These are phyloP conservation scores for Lumnitzera littorea DNA, from an alignment of 345 rosid genomes.

Conservation along the genomic window DNA sequence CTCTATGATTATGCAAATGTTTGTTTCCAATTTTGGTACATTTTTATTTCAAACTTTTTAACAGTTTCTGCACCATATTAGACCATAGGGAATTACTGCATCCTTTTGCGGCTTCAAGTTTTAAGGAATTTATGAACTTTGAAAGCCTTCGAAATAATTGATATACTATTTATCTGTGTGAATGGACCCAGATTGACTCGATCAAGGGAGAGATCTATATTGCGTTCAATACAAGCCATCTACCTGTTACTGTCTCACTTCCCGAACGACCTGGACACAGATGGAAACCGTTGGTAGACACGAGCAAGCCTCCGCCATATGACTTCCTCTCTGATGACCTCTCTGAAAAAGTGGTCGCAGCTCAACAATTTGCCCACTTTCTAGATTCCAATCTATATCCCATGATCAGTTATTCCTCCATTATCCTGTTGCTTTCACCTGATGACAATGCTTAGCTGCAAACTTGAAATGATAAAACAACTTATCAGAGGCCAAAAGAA, in stretches of 20 bases:
- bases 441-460: slow-evolving; percentile 16
- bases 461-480: too few species aligned
- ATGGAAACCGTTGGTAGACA: slow-evolving; percentile 91
- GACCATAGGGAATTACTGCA: too few species aligned
- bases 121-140: too few species aligned
- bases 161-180: not conserved
- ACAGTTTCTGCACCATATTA: too few species aligned
- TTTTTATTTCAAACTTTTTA: too few species aligned
- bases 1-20: too few species aligned
- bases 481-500: too few species aligned
- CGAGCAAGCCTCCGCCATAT: slow-evolving; percentile 70
- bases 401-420: slow-evolving; percentile 83
- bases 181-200: slow-evolving; percentile 48
- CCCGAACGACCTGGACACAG: slow-evolving; percentile 74
- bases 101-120: too few species aligned
- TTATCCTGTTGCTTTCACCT: slow-evolving; percentile 52
- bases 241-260: slow-evolving; percentile 50
- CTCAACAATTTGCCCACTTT: slow-evolving; percentile 62
- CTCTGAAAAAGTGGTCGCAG: slow-evolving; percentile 51
- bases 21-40: too few species aligned
- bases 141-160: not conserved
- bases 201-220: slow-evolving; percentile 76
- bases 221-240: slow-evolving; percentile 73
- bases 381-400: slow-evolving; percentile 79
- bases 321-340: slow-evolving; percentile 64